Percentiles rank a stretch among this genome's conserved stretches.
These are phyloP conservation scores for Lentinus brumalis DNA, from an alignment of 768 basidiomycete genomes.

Conservation along the genomic window DNA sequence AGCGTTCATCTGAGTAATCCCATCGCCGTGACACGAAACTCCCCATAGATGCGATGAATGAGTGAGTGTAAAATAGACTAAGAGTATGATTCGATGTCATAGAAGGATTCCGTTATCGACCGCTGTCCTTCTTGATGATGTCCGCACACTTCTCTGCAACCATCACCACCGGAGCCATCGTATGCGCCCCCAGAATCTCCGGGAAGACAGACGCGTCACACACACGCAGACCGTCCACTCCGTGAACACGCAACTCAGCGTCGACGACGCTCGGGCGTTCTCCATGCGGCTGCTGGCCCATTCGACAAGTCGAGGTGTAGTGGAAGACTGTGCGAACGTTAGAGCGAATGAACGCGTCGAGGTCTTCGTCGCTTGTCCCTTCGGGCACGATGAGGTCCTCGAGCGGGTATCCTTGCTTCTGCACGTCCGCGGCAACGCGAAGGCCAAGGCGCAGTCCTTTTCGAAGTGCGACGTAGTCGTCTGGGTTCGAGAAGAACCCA, in stretches of 20 bases:
- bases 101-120: too few species aligned
- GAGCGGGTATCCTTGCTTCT: constrained; percentile 15
- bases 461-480: constrained; percentile 31
- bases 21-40: too few species aligned
- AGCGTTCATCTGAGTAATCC: constrained; percentile 56
- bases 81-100: neutral
- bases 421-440: constrained; percentile 21
- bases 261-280: constrained; percentile 40
- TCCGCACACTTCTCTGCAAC: constrained; percentile 44
- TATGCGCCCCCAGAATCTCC: constrained; percentile 33
- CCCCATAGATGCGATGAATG: too few species aligned
- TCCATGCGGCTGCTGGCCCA: constrained; percentile 23
- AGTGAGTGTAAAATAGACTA: too few species aligned
- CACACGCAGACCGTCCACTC: constrained; percentile 43
- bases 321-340: constrained; percentile 35
- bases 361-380: constrained; percentile 27
- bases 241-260: constrained; percentile 45
- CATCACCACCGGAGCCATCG: constrained; percentile 36
- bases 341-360: constrained; percentile 33
- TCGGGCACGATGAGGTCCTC: constrained; percentile 27
- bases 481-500: constrained; percentile 27
- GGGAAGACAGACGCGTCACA: constrained; percentile 29
- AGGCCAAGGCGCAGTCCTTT: constrained; percentile 18
- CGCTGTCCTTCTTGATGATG: constrained; percentile 24
- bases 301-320: constrained; percentile 39